Conservation (phyloP, 192 early-diverging fungal genomes). For the Coemansia umbellata region DNA sequence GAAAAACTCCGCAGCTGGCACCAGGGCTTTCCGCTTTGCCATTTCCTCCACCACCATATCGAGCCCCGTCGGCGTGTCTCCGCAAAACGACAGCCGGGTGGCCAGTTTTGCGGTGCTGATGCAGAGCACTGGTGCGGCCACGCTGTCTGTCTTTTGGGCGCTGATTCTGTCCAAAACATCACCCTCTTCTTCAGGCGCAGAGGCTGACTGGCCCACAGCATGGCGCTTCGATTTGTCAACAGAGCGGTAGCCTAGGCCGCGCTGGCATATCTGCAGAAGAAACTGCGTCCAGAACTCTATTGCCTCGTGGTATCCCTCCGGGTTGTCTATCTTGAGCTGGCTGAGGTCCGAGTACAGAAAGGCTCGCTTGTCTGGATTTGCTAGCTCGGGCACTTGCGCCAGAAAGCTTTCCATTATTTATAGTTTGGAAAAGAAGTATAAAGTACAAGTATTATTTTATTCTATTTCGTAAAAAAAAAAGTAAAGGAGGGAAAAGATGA, state of each 20-base stretch:
- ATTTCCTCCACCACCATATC: conserved; percentile 15
- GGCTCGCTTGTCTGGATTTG: conserved; percentile 30
- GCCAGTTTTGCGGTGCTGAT: conserved; percentile 10
- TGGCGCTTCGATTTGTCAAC: background rate
- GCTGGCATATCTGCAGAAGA: conserved; percentile 7
- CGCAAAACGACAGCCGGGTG: conserved; percentile 13
- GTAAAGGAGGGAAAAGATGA: background rate
- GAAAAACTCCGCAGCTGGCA: conserved; percentile 6
- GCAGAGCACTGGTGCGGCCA: conserved; percentile 18
- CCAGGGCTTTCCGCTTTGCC: conserved; percentile 2
- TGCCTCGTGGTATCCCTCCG: conserved; percentile 36
- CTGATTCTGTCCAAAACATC: conserved; percentile 8
- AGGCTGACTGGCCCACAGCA: background rate
- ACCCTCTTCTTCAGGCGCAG: background rate
- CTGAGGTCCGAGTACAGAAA: conserved; percentile 43
- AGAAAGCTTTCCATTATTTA: conserved; percentile 15
- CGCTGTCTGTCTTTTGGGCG: background rate
- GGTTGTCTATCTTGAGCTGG: conserved; percentile 31
- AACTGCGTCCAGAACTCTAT: conserved; percentile 26
- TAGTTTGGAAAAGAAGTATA: background rate
- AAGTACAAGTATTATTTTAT: background rate
- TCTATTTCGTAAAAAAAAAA: background rate
- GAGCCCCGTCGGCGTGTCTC: conserved; percentile 39
- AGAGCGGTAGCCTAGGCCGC: conserved; percentile 11
- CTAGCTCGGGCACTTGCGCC: conserved; percentile 12